These are phyloP conservation scores for Funneliformis mosseae DNA, from an alignment of 192 early-diverging fungal species.

Conservation along the genomic window DNA sequence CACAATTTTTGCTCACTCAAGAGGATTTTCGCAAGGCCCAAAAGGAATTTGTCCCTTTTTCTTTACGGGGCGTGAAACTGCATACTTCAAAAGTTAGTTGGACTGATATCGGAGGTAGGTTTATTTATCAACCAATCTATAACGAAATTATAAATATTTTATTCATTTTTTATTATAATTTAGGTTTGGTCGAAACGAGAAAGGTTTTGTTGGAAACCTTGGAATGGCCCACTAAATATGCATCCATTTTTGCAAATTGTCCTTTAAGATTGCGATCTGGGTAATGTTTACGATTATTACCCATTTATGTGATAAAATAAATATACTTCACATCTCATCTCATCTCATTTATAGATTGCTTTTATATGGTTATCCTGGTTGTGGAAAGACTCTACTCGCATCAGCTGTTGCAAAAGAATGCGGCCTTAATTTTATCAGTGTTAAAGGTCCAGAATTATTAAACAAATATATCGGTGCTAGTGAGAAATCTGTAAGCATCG, in stretches of 20 bases:
- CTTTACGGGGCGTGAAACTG: conserved; percentile 77
- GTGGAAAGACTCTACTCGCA: conserved; percentile 96
- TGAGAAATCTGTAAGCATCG: conserved; percentile 78
- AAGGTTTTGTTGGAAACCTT: conserved; percentile 86
- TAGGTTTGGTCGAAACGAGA: conserved; percentile 78
- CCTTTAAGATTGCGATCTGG: conserved; percentile 90
- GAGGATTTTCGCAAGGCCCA: conserved; percentile 76
- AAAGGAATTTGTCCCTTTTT: conserved; percentile 77
- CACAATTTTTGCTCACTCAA: conserved; percentile 50
- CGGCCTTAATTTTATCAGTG: conserved; percentile 94
- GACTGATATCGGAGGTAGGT: conserved; percentile 82
- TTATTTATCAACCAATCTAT: not conserved
- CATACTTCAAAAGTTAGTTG: conserved; percentile 77
- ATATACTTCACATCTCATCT: not conserved
- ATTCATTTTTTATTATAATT: not conserved
- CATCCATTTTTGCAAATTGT: conserved; percentile 84
- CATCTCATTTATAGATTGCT: conserved; percentile 59
- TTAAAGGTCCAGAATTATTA: conserved; percentile 96
- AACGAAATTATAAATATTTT: not conserved
- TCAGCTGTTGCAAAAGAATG: conserved; percentile 96
- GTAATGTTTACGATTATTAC: conserved; percentile 36
- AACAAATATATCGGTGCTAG: conserved; percentile 99
- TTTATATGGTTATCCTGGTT: conserved; percentile 97
- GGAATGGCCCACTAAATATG: conserved; percentile 94
- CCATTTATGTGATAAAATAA: not conserved